phyloP scores from a whole-genome alignment of 805 yeast genomes.

The Nakazawaea wickerhamii region DNA sequence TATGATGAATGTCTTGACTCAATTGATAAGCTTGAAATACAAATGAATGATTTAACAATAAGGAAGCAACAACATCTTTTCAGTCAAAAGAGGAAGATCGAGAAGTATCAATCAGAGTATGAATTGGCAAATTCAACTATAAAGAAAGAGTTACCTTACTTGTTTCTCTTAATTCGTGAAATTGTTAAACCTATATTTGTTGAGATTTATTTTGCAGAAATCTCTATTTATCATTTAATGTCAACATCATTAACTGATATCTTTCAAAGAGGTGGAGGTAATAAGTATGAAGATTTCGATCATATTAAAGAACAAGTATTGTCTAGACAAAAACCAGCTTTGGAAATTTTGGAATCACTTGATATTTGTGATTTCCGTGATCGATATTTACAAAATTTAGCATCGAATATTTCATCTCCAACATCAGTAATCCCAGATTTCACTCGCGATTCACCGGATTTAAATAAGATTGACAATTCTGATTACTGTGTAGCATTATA shows the following conservation, averaged over 20 bases:
- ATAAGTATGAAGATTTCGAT: neutral
- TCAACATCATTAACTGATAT: neutral
- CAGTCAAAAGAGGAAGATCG: constrained; percentile 26
- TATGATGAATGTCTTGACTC: constrained; percentile 30
- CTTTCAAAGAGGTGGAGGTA: neutral
- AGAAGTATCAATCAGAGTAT: constrained; percentile 29
- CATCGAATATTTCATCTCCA: neutral
- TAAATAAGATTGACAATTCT: neutral
- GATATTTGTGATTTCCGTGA: constrained; percentile 24
- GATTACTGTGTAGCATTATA: constrained; percentile 34
- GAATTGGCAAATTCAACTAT: constrained; percentile 32
- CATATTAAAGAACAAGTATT: constrained; percentile 8
- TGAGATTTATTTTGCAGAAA: constrained; percentile 33
- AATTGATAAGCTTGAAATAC: constrained; percentile 18
- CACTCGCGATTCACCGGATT: too few species aligned
- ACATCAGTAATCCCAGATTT: neutral
- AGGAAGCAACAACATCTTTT: constrained; percentile 32
- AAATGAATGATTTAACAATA: constrained; percentile 27
- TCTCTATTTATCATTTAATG: constrained; percentile 31
- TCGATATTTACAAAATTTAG: constrained; percentile 17
- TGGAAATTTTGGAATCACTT: constrained; percentile 18
- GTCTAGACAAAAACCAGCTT: constrained; percentile 14
- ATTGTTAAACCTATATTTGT: constrained; percentile 29
- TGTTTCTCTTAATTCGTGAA: constrained; percentile 28
- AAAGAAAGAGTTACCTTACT: constrained; percentile 42